phyloP scores from a whole-genome alignment of 768 basidiomycete genomes.

The Agrocybe praecox region DNA sequence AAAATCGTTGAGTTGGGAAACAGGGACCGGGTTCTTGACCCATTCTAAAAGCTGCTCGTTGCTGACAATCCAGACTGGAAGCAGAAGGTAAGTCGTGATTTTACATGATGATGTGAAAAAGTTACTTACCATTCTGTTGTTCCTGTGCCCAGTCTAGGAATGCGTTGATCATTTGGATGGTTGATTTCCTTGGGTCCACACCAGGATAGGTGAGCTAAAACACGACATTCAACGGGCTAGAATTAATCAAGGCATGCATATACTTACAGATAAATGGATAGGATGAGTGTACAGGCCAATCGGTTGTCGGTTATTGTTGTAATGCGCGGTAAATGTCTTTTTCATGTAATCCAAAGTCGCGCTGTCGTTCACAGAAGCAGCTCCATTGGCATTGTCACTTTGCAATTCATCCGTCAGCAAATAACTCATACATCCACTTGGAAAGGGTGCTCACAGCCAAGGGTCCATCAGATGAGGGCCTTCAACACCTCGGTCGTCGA shows the following conservation, averaged over 20 bases:
- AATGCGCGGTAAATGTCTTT: constrained; percentile 73
- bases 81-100: background rate
- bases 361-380: constrained; percentile 48
- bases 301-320: constrained; percentile 74
- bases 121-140: constrained; percentile 56
- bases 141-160: constrained; percentile 84
- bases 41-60: constrained; percentile 73
- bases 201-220: constrained; percentile 60
- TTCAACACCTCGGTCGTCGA: constrained; percentile 55
- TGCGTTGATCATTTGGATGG: constrained; percentile 74
- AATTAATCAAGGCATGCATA: background rate
- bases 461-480: constrained; percentile 83
- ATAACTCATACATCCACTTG: background rate
- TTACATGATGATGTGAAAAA: background rate
- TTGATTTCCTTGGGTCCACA: constrained; percentile 47
- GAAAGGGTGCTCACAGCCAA: constrained; percentile 60
- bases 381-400: constrained; percentile 60
- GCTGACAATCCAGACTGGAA: constrained; percentile 72
- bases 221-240: background rate
- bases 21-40: constrained; percentile 69
- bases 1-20: constrained; percentile 56
- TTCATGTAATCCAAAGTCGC: constrained; percentile 76
- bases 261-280: constrained; percentile 66
- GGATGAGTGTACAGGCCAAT: constrained; percentile 84
- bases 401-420: background rate